Evolutionary conservation across 495 filamentous ascomycete genomes (phyloP).

Genomic region (Trichoderma parareesei): DNA sequence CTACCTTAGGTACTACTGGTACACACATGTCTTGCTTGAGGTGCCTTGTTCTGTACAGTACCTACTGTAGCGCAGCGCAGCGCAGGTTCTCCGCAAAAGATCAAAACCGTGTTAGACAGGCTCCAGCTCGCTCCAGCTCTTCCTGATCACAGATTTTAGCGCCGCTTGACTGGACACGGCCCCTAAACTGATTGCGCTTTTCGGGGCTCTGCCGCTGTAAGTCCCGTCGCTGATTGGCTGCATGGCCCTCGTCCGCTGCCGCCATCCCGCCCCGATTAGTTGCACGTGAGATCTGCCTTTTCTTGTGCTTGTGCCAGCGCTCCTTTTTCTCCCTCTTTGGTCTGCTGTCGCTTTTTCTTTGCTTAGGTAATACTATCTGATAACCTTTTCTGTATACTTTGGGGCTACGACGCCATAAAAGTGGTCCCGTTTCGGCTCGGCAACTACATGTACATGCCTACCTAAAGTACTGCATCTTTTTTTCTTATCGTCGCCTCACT

Average conservation of each 20-base stretch:
- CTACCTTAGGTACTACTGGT: too few species aligned
- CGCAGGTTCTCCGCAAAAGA: neutral
- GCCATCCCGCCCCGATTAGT: conserved; percentile 5
- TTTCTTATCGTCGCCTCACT: neutral
- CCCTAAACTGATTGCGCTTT: conserved; percentile 7
- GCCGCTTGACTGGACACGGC: neutral
- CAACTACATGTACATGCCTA: too few species aligned
- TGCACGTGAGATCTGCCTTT: conserved; percentile 6
- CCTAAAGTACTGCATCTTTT: neutral
- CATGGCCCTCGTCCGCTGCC: conserved; percentile 1
- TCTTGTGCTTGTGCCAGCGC: neutral
- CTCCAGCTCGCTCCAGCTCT: neutral
- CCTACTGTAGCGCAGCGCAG: neutral
- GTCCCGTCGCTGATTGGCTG: neutral
- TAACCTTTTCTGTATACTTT: neutral
- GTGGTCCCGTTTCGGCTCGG: too few species aligned
- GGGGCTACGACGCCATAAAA: too few species aligned
- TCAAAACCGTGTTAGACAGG: neutral
- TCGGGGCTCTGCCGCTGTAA: conserved; percentile 3
- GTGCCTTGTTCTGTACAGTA: too few species aligned
- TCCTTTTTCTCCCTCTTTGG: neutral
- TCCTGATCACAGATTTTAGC: neutral
- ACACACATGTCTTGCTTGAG: too few species aligned
- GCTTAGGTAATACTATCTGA: too few species aligned
- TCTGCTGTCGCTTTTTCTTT: too few species aligned